Evolutionary conservation across 2,329 filamentous ascomycete species (phyloP).

Genomic region (Cryphonectria parasitica): DNA sequence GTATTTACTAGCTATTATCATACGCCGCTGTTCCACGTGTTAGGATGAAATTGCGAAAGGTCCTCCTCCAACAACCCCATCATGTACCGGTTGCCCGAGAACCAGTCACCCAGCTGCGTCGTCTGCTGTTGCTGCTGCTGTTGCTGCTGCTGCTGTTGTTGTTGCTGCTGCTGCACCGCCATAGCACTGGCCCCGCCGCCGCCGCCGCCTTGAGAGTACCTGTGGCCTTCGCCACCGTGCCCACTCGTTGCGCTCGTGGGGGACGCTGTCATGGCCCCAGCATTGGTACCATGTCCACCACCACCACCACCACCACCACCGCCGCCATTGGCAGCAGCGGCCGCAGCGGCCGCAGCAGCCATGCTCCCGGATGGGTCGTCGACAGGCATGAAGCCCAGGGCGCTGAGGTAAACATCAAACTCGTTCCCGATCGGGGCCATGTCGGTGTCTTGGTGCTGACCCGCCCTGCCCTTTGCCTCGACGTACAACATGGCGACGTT

Average conservation of each 20-base stretch:
- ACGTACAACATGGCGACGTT: slow-evolving; percentile 66
- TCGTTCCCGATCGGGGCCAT: slow-evolving; percentile 58
- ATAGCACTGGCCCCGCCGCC: slow-evolving; percentile 5
- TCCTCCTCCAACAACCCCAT: slow-evolving; percentile 69
- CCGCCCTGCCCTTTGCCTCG: slow-evolving; percentile 61
- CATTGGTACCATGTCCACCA: slow-evolving; percentile 17
- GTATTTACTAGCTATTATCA: slow-evolving; percentile 7
- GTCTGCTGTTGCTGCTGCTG: slow-evolving; percentile 32
- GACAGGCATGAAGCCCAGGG: slow-evolving; percentile 62
- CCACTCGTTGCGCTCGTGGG: slow-evolving; percentile 7
- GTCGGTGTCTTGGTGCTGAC: slow-evolving; percentile 50
- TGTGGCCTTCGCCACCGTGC: slow-evolving; percentile 22
- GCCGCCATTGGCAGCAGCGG: slow-evolving; percentile 23
- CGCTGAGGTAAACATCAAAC: slow-evolving; percentile 67
- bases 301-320: slow-evolving; percentile 21
- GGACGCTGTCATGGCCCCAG: slow-evolving; percentile 17
- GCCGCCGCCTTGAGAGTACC: slow-evolving; percentile 19
- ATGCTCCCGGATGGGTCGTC: slow-evolving; percentile 21
- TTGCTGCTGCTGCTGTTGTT: not conserved
- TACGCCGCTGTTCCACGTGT: slow-evolving; percentile 36
- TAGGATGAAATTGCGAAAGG: slow-evolving; percentile 45
- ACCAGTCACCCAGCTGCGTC: slow-evolving; percentile 66
- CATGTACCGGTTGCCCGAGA: slow-evolving; percentile 67
- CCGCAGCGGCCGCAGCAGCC: slow-evolving; percentile 6
- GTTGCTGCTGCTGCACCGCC: slow-evolving; percentile 23